A percentile compares a stretch with the other conserved stretches of the same genome.
Conservation (phyloP, 2,329 filamentous ascomycete species). For the Hansfordia pulvinata region DNA sequence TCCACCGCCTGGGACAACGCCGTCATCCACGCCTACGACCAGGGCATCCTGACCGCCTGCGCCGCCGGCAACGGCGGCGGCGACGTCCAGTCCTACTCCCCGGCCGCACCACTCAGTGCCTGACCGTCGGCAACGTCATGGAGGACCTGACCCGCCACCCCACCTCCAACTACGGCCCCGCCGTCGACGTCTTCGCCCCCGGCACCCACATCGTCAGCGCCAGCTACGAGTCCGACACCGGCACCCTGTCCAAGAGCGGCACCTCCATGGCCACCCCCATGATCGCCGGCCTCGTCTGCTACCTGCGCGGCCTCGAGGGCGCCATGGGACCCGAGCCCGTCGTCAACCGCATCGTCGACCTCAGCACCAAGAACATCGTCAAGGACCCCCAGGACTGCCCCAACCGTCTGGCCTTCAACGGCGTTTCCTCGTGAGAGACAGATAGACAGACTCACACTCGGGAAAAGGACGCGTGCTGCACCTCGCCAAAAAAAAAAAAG, state of each 20-base stretch:
- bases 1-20: constrained; percentile 12
- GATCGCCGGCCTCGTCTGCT: not conserved
- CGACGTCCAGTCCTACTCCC: constrained; percentile 26
- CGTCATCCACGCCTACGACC: not conserved
- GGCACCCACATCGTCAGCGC: constrained; percentile 13
- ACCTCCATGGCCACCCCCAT: constrained; percentile 1
- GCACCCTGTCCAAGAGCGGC: not conserved
- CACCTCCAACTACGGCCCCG: constrained; percentile 35
- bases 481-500: no score
- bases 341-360: not conserved
- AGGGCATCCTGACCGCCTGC: constrained; percentile 17
- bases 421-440: no score
- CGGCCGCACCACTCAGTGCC: constrained; percentile 30
- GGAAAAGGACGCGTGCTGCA: no score
- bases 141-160: constrained; percentile 20
- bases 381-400: not conserved
- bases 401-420: not conserved
- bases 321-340: no score
- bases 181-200: constrained; percentile 29
- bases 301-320: not conserved
- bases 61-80: constrained; percentile 37
- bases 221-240: not conserved
- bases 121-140: constrained; percentile 38
- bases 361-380: not conserved
- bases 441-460: no score